Conservation (phyloP, 805 yeast species). For the Teunomyces lycoperdinae region DNA sequence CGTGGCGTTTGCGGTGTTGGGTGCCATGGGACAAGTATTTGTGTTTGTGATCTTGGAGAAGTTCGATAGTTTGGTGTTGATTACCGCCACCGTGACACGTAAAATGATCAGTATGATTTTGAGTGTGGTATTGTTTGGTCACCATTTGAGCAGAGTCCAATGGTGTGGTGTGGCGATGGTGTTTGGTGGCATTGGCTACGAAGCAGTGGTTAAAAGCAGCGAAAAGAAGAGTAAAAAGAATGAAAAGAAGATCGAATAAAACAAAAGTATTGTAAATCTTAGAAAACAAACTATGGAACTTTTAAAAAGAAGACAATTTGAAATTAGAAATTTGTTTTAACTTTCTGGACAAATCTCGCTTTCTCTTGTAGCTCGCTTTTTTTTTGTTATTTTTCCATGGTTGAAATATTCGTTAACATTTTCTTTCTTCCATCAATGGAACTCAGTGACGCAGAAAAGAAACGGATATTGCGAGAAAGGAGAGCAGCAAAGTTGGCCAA, state of each 20-base stretch:
- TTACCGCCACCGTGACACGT: conserved; percentile 93
- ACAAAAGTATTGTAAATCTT: no score
- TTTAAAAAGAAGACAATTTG: no score
- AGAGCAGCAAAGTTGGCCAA: conserved; percentile 60
- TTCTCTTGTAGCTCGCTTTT: no score
- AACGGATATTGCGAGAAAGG: conserved; percentile 56
- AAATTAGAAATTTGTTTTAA: no score
- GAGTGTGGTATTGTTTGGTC: conserved; percentile 87
- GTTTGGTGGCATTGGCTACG: conserved; percentile 81
- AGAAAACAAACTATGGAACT: background rate
- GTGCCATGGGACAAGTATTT: conserved; percentile 93
- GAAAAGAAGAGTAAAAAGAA: conserved; percentile 1
- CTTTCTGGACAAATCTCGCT: no score
- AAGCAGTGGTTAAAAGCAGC: conserved; percentile 47
- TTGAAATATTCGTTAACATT: no score
- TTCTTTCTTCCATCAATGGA: conserved; percentile 10
- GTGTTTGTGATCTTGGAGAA: conserved; percentile 79
- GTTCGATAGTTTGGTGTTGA: conserved; percentile 80
- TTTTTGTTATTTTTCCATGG: no score
- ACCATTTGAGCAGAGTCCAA: conserved; percentile 57
- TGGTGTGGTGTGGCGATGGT: conserved; percentile 80
- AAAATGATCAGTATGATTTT: conserved; percentile 94
- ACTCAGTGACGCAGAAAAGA: conserved; percentile 55
- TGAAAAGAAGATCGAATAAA: background rate
- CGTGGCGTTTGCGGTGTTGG: conserved; percentile 66